These are phyloP conservation scores for Leptographium procerum DNA, from an alignment of 2,329 filamentous ascomycete genomes.

Conservation along the genomic window DNA sequence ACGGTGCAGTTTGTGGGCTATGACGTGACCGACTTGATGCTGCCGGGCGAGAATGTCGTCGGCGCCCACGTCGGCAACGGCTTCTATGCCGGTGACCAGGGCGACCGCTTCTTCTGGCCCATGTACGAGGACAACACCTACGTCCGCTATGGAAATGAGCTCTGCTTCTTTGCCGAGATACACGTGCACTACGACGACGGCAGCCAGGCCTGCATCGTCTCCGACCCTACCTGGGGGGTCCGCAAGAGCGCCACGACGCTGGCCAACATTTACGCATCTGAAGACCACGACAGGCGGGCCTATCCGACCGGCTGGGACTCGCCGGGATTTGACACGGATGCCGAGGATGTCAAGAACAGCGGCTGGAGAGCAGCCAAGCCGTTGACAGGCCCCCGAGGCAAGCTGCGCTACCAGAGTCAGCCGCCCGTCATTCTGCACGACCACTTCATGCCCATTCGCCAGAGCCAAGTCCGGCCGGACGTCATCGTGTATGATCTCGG, in stretches of 20 bases:
- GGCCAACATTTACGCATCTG: neutral
- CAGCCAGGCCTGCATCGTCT: neutral
- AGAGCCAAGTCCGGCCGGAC: neutral
- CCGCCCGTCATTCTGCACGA: neutral
- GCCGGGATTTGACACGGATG: neutral
- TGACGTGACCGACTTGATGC: neutral
- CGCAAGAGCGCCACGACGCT: neutral
- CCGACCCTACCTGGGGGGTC: neutral
- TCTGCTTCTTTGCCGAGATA: neutral
- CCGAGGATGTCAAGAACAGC: neutral
- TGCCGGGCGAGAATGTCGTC: neutral
- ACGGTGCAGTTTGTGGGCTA: neutral
- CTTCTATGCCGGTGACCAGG: neutral
- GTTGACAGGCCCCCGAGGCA: neutral
- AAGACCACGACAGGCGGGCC: neutral
- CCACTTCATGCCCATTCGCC: neutral
- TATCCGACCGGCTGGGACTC: neutral
- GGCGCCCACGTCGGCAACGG: neutral
- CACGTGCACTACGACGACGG: neutral
- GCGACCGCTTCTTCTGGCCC: neutral
- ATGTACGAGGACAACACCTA: neutral
- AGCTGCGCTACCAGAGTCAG: neutral
- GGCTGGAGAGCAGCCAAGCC: neutral
- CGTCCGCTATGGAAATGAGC: neutral
- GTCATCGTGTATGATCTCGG: neutral